Evolutionary conservation across 768 basidiomycete genomes (phyloP), one percentile per base, ranked within the genome.

Genomic region (Pholiota molesta): DNA sequence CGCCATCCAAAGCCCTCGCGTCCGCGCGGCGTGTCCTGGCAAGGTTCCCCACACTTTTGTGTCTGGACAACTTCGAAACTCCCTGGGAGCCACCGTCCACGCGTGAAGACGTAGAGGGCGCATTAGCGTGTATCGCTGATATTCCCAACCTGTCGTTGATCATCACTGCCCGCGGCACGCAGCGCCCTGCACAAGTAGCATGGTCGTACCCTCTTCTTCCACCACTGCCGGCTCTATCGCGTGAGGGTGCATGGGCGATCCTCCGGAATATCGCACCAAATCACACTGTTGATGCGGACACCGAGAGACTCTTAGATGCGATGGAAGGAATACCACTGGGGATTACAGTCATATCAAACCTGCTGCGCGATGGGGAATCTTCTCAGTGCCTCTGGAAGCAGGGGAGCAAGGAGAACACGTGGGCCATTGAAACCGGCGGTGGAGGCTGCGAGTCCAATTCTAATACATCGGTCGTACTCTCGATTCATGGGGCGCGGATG

Each of bases 11-110:
- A n/a, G 16, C 16, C 5, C 9, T 44, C 0, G n/a, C n/a, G 5
- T 19, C 42, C 19, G 42, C n/a, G 19, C 42, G n/a, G 16, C n/a
- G 42, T 44, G 7, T 44, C 1, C n/a, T 44, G 9, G 6, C 35
- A 5, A 10, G 5, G 19, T n/a, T 16, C 19, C 1, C 42, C 42
- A 23, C n/a, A 13, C 5, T 55, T 16, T 35, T 77, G 44, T 66
- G 72, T 13, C 58, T 77, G 8, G 75, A 77, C 55, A 77, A 77
- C 54, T 71, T 77, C 9, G 76, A 77, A 61, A 74, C 74, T 2
- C 67, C 70, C 0, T 77, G 74, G 75, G 73, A 74, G 42, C 60
- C 69, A 2, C 60, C 65, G n/a, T 55, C 63, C 6, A 68, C 63
- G 19, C 69, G 70, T 9, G 60, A 69, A 3, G 69, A 66, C 1